Percentiles rank a stretch among this genome's conserved stretches.
Conservation (phyloP, 225 moss, liverwort and hornwort genomes). For the Marchantia paleacea region DNA sequence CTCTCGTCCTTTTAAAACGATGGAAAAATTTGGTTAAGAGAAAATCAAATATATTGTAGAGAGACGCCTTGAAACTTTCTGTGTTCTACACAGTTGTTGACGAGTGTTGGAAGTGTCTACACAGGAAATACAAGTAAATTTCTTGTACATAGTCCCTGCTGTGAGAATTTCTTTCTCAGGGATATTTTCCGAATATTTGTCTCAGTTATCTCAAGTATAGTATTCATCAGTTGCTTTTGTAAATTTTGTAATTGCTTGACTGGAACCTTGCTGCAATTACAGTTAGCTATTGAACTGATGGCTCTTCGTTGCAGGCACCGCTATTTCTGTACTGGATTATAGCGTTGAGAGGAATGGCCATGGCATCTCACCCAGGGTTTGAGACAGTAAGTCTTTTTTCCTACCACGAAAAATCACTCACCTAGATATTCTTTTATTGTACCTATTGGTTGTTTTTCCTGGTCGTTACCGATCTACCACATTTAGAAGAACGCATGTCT, state of each 20-base stretch:
- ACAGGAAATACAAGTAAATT: no score
- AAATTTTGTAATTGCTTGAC: neutral
- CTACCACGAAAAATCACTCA: neutral
- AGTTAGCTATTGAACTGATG: neutral
- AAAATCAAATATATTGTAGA: no score
- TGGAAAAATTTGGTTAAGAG: no score
- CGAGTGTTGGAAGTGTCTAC: no score
- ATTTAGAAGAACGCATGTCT: neutral
- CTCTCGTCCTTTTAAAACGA: neutral
- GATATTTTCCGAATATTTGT: no score
- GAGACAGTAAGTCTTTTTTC: constrained; percentile 53
- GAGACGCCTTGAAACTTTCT: no score
- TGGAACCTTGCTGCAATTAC: neutral
- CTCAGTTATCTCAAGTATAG: no score
- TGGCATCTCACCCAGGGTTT: constrained; percentile 83
- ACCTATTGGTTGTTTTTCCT: neutral
- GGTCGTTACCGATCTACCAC: neutral
- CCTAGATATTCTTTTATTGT: neutral
- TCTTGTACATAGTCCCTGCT: no score
- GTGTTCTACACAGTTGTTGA: no score
- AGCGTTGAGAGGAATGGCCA: constrained; percentile 91
- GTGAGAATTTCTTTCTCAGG: no score
- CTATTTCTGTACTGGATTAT: constrained; percentile 93
- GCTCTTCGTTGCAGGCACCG: constrained; percentile 57
- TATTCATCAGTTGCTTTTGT: no score